Percentiles rank a stretch among this genome's conserved stretches.
Conservation (phyloP, 768 basidiomycete genomes). For the Dictyophora rubrovolvata region DNA sequence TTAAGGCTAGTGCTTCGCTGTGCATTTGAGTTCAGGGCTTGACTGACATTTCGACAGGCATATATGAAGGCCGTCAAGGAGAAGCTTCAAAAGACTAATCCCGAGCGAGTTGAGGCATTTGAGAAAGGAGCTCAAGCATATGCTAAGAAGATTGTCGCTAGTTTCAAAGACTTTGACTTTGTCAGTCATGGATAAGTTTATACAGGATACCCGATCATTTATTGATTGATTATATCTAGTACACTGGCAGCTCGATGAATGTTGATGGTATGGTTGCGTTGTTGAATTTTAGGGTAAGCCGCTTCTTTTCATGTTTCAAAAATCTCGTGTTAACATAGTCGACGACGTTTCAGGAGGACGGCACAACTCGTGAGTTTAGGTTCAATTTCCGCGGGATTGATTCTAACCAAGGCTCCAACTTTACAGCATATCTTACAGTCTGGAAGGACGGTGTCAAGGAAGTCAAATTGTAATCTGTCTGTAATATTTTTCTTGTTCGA, state of each 20-base stretch:
- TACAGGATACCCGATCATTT: constrained; percentile 1
- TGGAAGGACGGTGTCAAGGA: constrained; percentile 93
- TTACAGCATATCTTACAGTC: constrained; percentile 78
- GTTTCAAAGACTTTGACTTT: constrained; percentile 94
- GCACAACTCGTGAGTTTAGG: constrained; percentile 58
- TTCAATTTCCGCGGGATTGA: background rate
- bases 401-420: background rate
- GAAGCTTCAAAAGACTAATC: constrained; percentile 41
- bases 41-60: constrained; percentile 32
- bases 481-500: no score
- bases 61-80: constrained; percentile 93
- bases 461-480: constrained; percentile 44
- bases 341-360: constrained; percentile 47
- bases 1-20: constrained; percentile 51
- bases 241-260: constrained; percentile 65
- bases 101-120: constrained; percentile 61
- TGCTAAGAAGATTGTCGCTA: constrained; percentile 81
- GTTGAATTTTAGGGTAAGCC: constrained; percentile 80
- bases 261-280: constrained; percentile 91
- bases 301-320: background rate
- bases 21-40: background rate
- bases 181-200: constrained; percentile 31
- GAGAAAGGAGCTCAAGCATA: constrained; percentile 68
- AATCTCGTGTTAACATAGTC: constrained; percentile 2
- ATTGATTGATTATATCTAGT: constrained; percentile 30